These are phyloP conservation scores for Musa schizocarpa DNA, from an alignment of 176 grass and related monocot genomes.

Conservation along the genomic window DNA sequence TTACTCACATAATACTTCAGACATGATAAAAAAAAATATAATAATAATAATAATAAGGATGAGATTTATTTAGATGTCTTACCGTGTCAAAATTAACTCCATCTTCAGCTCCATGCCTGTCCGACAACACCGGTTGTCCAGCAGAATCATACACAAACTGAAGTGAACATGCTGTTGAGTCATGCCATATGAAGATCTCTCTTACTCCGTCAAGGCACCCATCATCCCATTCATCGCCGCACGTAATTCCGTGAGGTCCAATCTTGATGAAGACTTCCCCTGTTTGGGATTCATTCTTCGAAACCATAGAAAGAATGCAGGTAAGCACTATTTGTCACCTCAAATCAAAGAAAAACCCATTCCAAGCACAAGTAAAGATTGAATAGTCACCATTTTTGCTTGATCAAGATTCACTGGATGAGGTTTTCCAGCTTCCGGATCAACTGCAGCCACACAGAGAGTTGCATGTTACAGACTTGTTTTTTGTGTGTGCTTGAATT, in stretches of 20 bases:
- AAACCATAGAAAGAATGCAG: not conserved
- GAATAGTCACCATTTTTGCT: too few species aligned
- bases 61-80: not conserved
- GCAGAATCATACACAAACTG: not conserved
- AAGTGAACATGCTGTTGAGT: not conserved
- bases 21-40: not conserved
- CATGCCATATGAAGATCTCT: constrained; percentile 1
- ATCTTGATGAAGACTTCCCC: not conserved
- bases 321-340: too few species aligned
- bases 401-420: too few species aligned
- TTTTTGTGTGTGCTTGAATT: too few species aligned
- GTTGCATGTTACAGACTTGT: too few species aligned
- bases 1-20: too few species aligned
- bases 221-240: not conserved
- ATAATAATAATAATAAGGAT: not conserved
- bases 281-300: not conserved
- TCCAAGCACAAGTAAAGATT: too few species aligned
- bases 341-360: too few species aligned
- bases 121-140: not conserved
- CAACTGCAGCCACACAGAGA: too few species aligned
- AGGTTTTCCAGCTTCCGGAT: too few species aligned
- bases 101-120: not conserved
- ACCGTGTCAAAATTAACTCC: not conserved
- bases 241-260: not conserved
- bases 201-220: not conserved